These are phyloP conservation scores for Xylaria hypoxylon DNA, from an alignment of 2,329 filamentous ascomycete species.

Conservation along the genomic window DNA sequence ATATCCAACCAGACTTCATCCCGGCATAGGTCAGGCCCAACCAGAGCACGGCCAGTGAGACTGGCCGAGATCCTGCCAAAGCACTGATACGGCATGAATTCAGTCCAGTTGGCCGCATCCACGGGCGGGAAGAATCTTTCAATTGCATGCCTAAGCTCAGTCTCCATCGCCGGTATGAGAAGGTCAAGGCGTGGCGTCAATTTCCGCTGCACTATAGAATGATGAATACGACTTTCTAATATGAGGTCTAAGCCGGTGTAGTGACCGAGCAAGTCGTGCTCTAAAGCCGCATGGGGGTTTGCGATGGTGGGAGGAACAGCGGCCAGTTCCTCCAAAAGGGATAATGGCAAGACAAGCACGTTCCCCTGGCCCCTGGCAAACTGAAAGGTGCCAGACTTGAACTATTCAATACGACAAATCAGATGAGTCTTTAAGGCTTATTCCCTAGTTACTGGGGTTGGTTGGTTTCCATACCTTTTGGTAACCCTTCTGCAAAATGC, in stretches of 20 bases:
- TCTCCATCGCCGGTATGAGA: not conserved
- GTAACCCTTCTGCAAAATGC: no score
- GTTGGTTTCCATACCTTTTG: no score
- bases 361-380: no score
- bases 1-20: not conserved
- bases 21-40: not conserved
- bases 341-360: not conserved
- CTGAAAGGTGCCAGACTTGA: no score
- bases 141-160: not conserved
- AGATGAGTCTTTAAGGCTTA: no score
- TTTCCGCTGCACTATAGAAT: constrained; percentile 26
- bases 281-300: constrained; percentile 7
- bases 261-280: constrained; percentile 17
- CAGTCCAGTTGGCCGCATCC: not conserved
- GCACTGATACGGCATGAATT: not conserved
- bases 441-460: no score
- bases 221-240: constrained; percentile 22
- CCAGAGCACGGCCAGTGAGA: not conserved
- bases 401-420: no score
- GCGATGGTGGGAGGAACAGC: constrained; percentile 5
- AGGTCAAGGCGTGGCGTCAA: constrained; percentile 13
- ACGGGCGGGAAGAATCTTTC: not conserved
- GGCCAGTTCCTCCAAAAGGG: constrained; percentile 20
- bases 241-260: constrained; percentile 24
- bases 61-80: not conserved